Base-by-base conservation (phyloP, 371 early-diverging fungal species). In the Catenaria anguillulae region DNA sequence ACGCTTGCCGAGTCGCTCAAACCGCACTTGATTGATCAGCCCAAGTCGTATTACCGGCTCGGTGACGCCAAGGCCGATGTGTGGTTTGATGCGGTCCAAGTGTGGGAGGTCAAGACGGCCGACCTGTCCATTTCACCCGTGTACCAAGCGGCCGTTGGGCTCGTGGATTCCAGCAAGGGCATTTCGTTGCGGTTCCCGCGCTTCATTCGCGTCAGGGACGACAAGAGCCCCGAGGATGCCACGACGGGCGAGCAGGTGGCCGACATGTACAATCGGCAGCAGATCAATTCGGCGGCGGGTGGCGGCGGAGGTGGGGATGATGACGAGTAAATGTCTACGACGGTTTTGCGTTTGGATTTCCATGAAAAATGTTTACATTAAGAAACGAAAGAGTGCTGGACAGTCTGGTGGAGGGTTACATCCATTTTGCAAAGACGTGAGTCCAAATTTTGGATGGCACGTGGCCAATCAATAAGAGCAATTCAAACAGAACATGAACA, bases 41-140 rank as follows among this genome's bases (percentile, higher is more conserved):
- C 94, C 0, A 84, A 81, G 64, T 70, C 84, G 4, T 91, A 91
- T 72, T 96, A 91, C 66, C 65, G 73, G 21, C 69, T 77, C 33
- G 85, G 82, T 2, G 93, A 91, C 37, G 77, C 84, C 4, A 87
- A 84, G 48, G 94, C 97, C 0, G 99, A 99, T 71, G 89, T 99
- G 5, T 99, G 99, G 99, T 93, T 99, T 73, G 84, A 86, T 29
- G 93, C 99, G 24, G 74, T 73, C 17, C 77, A 82, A 67, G 95
- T 99, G 1, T 99, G 98, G 98, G 99, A 99, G 73, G 86, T 99
- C 42, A 91, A 93, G 67, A 91, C 97, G 33, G 99, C 99, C 2
- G 99, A 97, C 75, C 69, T 99, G n/a, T 95, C 96, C 33, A 83
- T 96, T 29, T 97, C 97, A 61, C 99, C 99, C 0, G 83, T 90